Base-by-base conservation (phyloP, 2,329 filamentous ascomycete species). In the Epichloe sp. region DNA sequence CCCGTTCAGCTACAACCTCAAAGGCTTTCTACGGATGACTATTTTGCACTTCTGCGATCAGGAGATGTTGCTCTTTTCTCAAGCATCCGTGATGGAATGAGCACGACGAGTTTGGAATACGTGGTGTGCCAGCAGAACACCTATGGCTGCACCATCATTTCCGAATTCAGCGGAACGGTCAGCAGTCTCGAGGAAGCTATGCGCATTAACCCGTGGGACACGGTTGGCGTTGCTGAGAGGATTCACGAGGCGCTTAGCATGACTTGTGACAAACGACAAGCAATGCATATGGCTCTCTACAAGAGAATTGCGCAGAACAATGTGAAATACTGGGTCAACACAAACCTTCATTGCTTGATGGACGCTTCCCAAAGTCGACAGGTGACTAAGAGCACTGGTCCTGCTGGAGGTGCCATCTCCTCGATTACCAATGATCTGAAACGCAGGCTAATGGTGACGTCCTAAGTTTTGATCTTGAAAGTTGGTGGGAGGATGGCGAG, bases 1-100 rank as follows among this genome's bases (percentile, higher is more conserved):
- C 91, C 91, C 0, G 87, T 96, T n/a, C 88, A 93, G 65, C 88
- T 96, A 67, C 95, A 91, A 66, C 87, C 89, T 5, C 89, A 95
- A 65, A 95, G 95, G 63, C 77, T 96, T 38, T 84, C 82, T 38
- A 84, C 84, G 55, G 85, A 89, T 59, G 90, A 96, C 68, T 96
- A 96, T 66, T 94, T 95, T 66, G 90, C 91, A 2, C 78, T 96
- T 15, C 76, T 97, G 49, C 83, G 91, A 19, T 81, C 88, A 3
- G 89, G 86, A 31, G 89, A 96, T 63, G 86, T 95, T 56, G 91
- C 88, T 2, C 74, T 97, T 42, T 95, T 96, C 66, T 96, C 91
- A 10, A 95, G 88, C 59, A 89, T 96, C 23, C 81, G 91, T 52
- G 91, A 96, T 65, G 90, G 91, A 52, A 95, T 96, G 89, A 96